phyloP scores from a whole-genome alignment of 768 basidiomycete genomes.

The Leccinum subgranulosum region DNA sequence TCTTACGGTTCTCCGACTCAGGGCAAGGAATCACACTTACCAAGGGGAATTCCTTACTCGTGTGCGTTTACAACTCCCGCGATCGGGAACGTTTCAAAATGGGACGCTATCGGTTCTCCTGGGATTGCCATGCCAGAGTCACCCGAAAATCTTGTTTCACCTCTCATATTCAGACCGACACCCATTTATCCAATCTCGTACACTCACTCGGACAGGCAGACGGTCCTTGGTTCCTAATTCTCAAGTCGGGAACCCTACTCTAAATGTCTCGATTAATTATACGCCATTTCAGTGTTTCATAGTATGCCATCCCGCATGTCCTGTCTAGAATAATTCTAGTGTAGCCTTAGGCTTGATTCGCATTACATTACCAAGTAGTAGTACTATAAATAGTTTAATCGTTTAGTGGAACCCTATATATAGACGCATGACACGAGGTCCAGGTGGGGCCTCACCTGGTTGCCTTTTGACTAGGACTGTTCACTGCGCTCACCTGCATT shows the following conservation, averaged over 20 bases:
- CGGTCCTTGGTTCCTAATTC: neutral
- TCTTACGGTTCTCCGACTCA: constrained; percentile 8
- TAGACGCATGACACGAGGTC: neutral
- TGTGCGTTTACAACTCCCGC: constrained; percentile 5
- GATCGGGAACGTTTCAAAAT: constrained; percentile 6
- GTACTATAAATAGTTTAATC: neutral
- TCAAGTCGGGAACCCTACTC: neutral
- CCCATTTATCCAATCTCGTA: constrained; percentile 29
- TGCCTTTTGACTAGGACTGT: neutral
- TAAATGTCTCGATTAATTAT: neutral
- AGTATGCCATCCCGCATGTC: constrained; percentile 6
- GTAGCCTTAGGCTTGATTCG: neutral
- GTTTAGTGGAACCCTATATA: constrained; percentile 6
- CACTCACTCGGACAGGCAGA: constrained; percentile 6
- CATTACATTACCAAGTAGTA: neutral
- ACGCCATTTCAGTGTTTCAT: constrained; percentile 9
- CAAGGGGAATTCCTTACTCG: constrained; percentile 8
- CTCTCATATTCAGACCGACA: constrained; percentile 27
- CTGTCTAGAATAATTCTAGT: neutral
- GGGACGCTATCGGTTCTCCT: neutral
- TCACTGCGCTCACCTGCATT: neutral
- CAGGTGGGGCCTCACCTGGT: neutral
- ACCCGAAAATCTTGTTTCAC: constrained; percentile 11
- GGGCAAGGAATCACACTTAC: constrained; percentile 8
- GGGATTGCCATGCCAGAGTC: constrained; percentile 3